Evolutionary conservation across 495 filamentous ascomycete species (phyloP), one percentile per base, ranked within the genome.

Genomic region (Aspergillus heteromorphus): DNA sequence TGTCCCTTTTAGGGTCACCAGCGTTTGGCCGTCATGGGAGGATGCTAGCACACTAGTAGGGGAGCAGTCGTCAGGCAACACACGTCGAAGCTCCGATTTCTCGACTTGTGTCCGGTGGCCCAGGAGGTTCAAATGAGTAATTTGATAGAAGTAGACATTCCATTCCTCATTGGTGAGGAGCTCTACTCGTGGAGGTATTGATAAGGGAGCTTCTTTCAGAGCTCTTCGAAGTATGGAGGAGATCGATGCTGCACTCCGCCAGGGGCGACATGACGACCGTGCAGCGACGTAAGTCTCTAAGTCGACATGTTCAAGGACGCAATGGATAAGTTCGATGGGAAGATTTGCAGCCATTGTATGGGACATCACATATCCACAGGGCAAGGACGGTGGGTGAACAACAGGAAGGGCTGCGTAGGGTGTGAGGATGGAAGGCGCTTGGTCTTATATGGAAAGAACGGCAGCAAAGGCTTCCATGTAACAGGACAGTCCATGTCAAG

Each of bases 301-400:
- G n/a, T 59, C 54, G 21, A 58, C 27, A 43, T 57, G 29, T 10
- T 51, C 34, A 8, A 61, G 56, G 16, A 64, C 53, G 6, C 53
- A 54, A 20, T 61, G 56, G 25, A 65, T 41, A n/a, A 65, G 55
- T 29, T 65, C 62, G 18, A 58, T 16, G 8, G 62, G 62, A 20
- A 65, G 59, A 19, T 17, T 36, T 10, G 19, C 27, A 18, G 48
- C 25, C 55, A 55, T 58, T 45, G 53, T 30, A 19, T 23, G 41
- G 2, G 21, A 31, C 34, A 20, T 45, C 40, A 34, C 51, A 34
- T 53, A 4, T 14, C 16, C 17, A 45, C n/a, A 16, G 9, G 20
- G 10, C 30, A 1, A 17, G 11, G 16, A 18, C 3, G 14, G 36
- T 16, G 7, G 14, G 18, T 4, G 21, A 16, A 20, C 7, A 7